Evolutionary conservation across 768 basidiomycete species (phyloP).

Genomic region (Asterophora lycoperdoides): DNA sequence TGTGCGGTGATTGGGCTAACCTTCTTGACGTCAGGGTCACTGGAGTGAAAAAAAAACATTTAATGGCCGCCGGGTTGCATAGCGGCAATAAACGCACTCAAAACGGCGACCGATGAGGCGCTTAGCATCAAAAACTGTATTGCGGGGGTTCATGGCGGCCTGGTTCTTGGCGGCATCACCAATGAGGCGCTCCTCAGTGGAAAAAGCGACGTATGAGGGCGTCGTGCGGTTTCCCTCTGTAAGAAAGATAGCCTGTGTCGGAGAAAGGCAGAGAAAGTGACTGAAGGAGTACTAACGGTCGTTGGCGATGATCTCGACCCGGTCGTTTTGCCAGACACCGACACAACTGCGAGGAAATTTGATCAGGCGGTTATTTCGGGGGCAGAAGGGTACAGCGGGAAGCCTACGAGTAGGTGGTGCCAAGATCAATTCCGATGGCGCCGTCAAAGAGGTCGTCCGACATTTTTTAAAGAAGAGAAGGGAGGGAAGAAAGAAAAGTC

Average conservation of each 20-base stretch:
- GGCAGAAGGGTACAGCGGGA: slow-evolving; percentile 1
- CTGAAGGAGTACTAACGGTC: slow-evolving; percentile 62
- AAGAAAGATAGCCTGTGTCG: slow-evolving; percentile 1
- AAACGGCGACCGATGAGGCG: slow-evolving; percentile 97
- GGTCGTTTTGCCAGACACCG: slow-evolving; percentile 99
- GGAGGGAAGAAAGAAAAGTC: slow-evolving; percentile 26
- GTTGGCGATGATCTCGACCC: slow-evolving; percentile 98
- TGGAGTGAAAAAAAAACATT: slow-evolving; percentile 24
- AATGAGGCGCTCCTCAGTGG: slow-evolving; percentile 92
- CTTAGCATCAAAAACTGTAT: slow-evolving; percentile 99
- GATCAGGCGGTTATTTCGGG: slow-evolving; percentile 5
- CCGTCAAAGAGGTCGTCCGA: slow-evolving; percentile 93
- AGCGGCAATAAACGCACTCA: slow-evolving; percentile 53
- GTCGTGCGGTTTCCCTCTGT: slow-evolving; percentile 98
- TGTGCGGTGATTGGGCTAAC: slow-evolving; percentile 31
- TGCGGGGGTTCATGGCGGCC: slow-evolving; percentile 98
- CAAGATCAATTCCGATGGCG: slow-evolving; percentile 95
- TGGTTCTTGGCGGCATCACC: slow-evolving; percentile 99
- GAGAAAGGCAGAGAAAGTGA: not conserved
- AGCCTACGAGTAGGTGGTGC: slow-evolving; percentile 92
- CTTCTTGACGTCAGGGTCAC: slow-evolving; percentile 93
- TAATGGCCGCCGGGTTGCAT: slow-evolving; percentile 9
- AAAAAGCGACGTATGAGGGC: slow-evolving; percentile 99
- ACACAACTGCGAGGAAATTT: slow-evolving; percentile 66
- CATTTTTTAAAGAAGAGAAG: slow-evolving; percentile 45